phyloP scores from a whole-genome alignment of 1,139 yeast species.

The Geotrichum fermentans region DNA sequence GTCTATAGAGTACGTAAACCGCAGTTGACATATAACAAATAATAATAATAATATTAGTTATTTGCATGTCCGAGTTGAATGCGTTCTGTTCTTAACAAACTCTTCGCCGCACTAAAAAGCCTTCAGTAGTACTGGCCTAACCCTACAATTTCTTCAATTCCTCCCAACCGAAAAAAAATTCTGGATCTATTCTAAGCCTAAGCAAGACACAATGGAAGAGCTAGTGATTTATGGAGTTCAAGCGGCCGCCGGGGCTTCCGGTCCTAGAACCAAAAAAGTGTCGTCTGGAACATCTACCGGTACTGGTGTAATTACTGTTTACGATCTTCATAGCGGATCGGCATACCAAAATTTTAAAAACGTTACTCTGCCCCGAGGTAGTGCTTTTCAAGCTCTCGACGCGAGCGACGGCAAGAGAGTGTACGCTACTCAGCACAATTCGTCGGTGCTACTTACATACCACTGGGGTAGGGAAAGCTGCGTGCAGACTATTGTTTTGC shows the following conservation, averaged over 20 bases:
- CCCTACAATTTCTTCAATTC: no score
- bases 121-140: no score
- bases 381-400: slow-evolving; percentile 12
- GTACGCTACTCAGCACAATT: slow-evolving; percentile 59
- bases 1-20: no score
- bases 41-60: no score
- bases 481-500: slow-evolving; percentile 79
- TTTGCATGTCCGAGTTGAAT: no score
- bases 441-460: slow-evolving; percentile 72
- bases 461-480: slow-evolving; percentile 73
- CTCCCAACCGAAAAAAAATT: slow-evolving; percentile 1
- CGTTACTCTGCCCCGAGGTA: slow-evolving; percentile 15
- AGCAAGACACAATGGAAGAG: slow-evolving; percentile 28
- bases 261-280: slow-evolving; percentile 16
- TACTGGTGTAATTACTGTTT: slow-evolving; percentile 20
- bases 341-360: slow-evolving; percentile 20
- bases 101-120: no score
- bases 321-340: slow-evolving; percentile 19
- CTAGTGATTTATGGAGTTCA: slow-evolving; percentile 30
- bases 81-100: no score
- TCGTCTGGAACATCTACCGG: slow-evolving; percentile 19
- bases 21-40: no score
- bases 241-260: slow-evolving; percentile 18
- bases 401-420: slow-evolving; percentile 36
- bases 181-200: background rate